Evolutionary conservation across 192 early-diverging fungal genomes (phyloP).

Genomic region (Podila clonocystis): DNA sequence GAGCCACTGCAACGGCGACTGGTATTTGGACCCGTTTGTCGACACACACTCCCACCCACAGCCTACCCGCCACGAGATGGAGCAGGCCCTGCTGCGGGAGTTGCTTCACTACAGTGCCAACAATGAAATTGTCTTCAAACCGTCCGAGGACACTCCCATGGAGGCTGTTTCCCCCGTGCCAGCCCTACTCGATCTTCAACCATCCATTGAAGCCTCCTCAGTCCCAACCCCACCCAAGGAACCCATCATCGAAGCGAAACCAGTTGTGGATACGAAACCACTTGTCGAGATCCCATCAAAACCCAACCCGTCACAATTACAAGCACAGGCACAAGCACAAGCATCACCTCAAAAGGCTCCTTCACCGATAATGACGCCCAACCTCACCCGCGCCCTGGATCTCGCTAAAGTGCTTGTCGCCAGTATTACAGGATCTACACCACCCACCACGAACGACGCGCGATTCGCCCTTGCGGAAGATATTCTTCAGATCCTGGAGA

Average conservation of each 20-base stretch:
- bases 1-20: slow-evolving; percentile 4
- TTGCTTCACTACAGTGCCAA: not conserved
- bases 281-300: not conserved
- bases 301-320: not conserved
- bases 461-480: not conserved
- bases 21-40: not conserved
- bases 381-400: not conserved
- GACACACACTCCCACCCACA: slow-evolving; percentile 4
- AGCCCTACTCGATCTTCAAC: not conserved
- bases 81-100: not conserved
- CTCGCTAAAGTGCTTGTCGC: not conserved
- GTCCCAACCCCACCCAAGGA: not conserved
- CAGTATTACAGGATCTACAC: not conserved
- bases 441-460: not conserved
- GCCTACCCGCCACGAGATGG: slow-evolving; percentile 1
- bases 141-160: not conserved
- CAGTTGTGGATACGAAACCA: not conserved
- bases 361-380: not conserved
- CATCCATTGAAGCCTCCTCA: not conserved
- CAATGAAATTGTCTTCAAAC: not conserved
- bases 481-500: not conserved
- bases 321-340: not conserved
- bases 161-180: not conserved
- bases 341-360: not conserved
- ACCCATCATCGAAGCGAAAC: not conserved